A percentile compares a stretch with the other conserved stretches of the same genome.
phyloP scores from a whole-genome alignment of 83 land plant genomes.

The Picea abies region DNA sequence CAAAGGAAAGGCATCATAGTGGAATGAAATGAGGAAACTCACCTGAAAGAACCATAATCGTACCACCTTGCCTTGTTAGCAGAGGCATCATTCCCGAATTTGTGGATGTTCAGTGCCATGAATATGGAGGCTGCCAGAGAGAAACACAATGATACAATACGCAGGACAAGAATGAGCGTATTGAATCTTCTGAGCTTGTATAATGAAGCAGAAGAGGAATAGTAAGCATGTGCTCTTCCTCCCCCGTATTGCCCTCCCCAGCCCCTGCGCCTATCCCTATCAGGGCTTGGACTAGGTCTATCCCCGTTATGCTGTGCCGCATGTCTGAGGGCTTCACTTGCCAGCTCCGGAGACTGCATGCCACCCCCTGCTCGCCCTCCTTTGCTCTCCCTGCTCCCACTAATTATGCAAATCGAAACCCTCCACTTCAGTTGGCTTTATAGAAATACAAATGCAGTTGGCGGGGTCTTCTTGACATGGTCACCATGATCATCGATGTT shows the following conservation, averaged over 20 bases:
- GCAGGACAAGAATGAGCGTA: constrained; percentile 54
- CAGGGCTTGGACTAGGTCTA: constrained; percentile 10
- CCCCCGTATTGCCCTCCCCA: background rate
- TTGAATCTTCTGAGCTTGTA: constrained; percentile 68
- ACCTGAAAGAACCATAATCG: constrained; percentile 61
- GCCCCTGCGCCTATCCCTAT: background rate
- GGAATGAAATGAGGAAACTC: background rate
- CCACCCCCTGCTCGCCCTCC: background rate
- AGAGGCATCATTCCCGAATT: background rate
- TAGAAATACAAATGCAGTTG: too few relatives aligned
- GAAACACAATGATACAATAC: constrained; percentile 58
- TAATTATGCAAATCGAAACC: too few relatives aligned
- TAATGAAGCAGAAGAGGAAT: constrained; percentile 57
- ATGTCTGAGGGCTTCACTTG: background rate
- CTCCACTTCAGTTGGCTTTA: too few relatives aligned
- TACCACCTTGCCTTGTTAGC: constrained; percentile 31
- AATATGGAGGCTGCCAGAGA: constrained; percentile 63
- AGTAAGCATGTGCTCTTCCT: constrained; percentile 20
- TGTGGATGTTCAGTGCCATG: constrained; percentile 46
- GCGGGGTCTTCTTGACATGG: too few relatives aligned
- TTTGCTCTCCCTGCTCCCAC: background rate
- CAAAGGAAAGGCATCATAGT: background rate
- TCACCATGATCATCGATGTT: too few relatives aligned
- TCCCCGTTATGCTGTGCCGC: constrained; percentile 14
- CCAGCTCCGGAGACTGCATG: constrained; percentile 13